Evolutionary conservation across 192 early-diverging fungal species (phyloP), one percentile per base, ranked within the genome.

Genomic region (Backusella circina): DNA sequence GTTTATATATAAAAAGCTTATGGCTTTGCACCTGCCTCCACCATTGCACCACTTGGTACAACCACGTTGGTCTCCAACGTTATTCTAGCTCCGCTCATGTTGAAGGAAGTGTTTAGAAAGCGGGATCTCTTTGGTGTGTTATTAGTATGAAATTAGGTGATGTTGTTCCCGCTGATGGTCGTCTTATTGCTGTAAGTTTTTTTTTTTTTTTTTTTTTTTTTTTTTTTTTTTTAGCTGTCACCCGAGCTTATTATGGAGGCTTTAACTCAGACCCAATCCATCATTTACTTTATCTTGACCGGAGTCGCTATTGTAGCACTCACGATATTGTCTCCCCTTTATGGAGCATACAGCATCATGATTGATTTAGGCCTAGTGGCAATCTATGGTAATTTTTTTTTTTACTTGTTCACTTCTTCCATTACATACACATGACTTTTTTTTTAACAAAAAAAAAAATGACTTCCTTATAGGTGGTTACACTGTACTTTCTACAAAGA

Each of bases 401-500:
- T 26, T 21, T 30, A 12, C 28, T 32, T 1, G 3, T 44, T 47
- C 21, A 35, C 23, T 72, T 44, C 47, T 39, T 51, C 28, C 1
- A 5, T 37, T 30, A 30, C 12, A 23, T 9, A 33, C 23, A 32
- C 36, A 47, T 23, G 15, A 39, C 18, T n/a, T 12, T 26, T 21
- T 71, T 79, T 61, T 74, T 54, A n/a, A n/a, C n/a, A n/a, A n/a
- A n/a, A n/a, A n/a, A n/a, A n/a, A n/a, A n/a, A n/a, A n/a, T n/a
- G n/a, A n/a, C n/a, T n/a, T n/a, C n/a, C n/a, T n/a, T n/a, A n/a
- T 77, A 90, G 90, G 92, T 65, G 91, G 90, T 73, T 92, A 90
- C 78, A 92, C 91, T 28, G 92, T 93, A 2, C 66, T 93, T 38
- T 80, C 89, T 23, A 92, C 90, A 26, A 93, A 93, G 75, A 88